Base-by-base conservation (phyloP, 257 asterid genomes). In the Solanum phureja region DNA sequence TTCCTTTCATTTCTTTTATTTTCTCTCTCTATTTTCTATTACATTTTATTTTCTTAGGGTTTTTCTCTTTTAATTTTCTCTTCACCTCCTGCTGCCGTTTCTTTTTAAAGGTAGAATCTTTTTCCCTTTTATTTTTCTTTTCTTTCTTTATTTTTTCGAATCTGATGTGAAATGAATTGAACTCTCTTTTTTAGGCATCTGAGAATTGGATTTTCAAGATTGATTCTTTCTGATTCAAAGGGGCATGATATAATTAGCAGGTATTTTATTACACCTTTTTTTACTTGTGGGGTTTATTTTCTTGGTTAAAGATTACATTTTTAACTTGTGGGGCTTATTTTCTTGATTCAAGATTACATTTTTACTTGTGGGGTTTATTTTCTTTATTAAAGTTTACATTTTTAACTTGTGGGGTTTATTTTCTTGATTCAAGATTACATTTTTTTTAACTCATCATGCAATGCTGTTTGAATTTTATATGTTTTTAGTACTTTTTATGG, bases 31-130 rank as follows among this genome's bases (percentile, higher is more conserved):
- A 2, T 89, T 89, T 89, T 87, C 89, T 52, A 76, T 89, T 88
- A 75, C 87, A 85, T 58, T 27, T 56, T 71, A 52, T 73, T 66
- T 89, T 90, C 81, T 85, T 91, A 89, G 90, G 90, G 93, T 89
- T 91, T 71, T 88, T 93, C 87, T 56, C 38, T 52, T 71, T 74
- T 85, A 87, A 52, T 74, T 83, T 7, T 77, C 64, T 52, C 64
- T 87, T 73, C 89, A 89, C 83, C 75, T 85, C 44, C 56, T 69
- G 37, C 83, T 69, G 56, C 83, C 52, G 83, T 74, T 56, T 89
- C 89, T 74, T 75, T 31, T 10, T 18, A 21, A 49, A 79, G 89
- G 88, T 91, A 74, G 35, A 84, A 75, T 83, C 60, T 31, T 76
- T 23, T 84, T 58, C 76, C 19, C 29, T 76, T 42, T 49, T 72